Conservation (phyloP, 2,329 filamentous ascomycete species). For the Biscogniauxia mediterranea region DNA sequence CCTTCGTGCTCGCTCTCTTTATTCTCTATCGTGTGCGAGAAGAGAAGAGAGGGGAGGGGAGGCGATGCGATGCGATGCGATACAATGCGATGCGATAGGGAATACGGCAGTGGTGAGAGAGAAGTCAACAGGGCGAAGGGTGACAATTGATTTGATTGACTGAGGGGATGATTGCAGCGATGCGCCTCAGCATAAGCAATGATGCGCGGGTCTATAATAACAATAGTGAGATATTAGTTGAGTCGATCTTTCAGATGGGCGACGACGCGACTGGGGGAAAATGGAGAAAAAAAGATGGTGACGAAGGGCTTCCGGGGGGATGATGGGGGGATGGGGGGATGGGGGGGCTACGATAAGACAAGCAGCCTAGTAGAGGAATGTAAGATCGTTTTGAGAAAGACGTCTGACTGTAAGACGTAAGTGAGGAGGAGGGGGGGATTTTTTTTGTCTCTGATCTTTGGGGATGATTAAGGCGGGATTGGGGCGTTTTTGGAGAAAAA, state of each 20-base stretch:
- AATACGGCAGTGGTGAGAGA: conserved; percentile 8
- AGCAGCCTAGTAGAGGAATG: conserved; percentile 24
- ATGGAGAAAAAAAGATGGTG: conserved; percentile 25
- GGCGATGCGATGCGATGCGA: conserved; percentile 18
- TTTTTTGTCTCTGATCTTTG: background rate
- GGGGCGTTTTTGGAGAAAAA: conserved; percentile 1
- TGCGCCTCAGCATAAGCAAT: background rate
- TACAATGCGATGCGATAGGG: conserved; percentile 11
- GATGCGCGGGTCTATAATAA: conserved; percentile 19
- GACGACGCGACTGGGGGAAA: conserved; percentile 29
- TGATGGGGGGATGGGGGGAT: conserved; percentile 8
- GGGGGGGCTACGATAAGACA: conserved; percentile 26
- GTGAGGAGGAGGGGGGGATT: background rate
- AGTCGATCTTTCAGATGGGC: conserved; percentile 23
- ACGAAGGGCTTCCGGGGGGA: conserved; percentile 9
- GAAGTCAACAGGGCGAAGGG: background rate
- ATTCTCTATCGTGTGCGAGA: conserved; percentile 5
- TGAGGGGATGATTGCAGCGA: background rate
- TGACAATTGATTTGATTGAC: conserved; percentile 7
- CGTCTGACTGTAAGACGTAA: conserved; percentile 1
- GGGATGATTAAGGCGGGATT: conserved; percentile 2
- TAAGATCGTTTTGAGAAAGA: conserved; percentile 8
- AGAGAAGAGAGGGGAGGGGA: conserved; percentile 10
- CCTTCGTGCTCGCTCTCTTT: conserved; percentile 3
- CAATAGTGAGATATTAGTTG: conserved; percentile 12